Conservation (phyloP, 2,329 filamentous ascomycete species). For the Byssochlamys sp. region DNA sequence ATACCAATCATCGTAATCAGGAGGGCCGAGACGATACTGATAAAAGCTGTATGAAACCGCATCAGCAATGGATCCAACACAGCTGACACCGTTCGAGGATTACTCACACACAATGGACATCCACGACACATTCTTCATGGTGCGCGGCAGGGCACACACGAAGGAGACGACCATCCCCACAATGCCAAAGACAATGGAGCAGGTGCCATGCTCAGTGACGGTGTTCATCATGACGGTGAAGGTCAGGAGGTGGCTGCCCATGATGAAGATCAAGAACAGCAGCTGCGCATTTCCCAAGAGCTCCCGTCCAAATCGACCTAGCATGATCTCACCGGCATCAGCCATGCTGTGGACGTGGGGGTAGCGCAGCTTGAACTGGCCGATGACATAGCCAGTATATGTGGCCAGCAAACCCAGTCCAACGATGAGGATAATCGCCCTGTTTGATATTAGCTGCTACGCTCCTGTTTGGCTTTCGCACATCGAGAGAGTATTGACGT, state of each 20-base stretch:
- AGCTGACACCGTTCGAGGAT: not conserved
- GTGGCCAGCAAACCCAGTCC: conserved; percentile 46
- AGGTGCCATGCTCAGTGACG: conserved; percentile 52
- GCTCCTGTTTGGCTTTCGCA: not conserved
- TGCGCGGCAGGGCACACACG: conserved; percentile 51
- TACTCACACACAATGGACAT: conserved; percentile 48
- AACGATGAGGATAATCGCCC: conserved; percentile 45
- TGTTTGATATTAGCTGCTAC: conserved; percentile 7
- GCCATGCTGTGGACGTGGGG: conserved; percentile 57
- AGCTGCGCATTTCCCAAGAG: conserved; percentile 53
- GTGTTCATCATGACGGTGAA: conserved; percentile 61
- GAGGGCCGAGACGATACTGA: conserved; percentile 55
- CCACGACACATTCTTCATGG: conserved; percentile 53
- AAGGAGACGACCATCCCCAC: conserved; percentile 51
- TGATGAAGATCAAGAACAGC: conserved; percentile 58
- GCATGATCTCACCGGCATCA: conserved; percentile 55
- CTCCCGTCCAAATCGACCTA: conserved; percentile 52
- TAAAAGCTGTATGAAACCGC: conserved; percentile 40
- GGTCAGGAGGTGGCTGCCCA: conserved; percentile 62
- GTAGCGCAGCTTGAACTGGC: conserved; percentile 48
- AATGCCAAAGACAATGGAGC: conserved; percentile 56
- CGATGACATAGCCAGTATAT: conserved; percentile 54
- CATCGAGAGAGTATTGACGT: conserved; percentile 10
- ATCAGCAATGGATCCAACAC: not conserved
- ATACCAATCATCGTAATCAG: conserved; percentile 58